Evolutionary conservation across 768 basidiomycete species (phyloP), one percentile per base, ranked within the genome.

Genomic region (Mycena kentingensis): DNA sequence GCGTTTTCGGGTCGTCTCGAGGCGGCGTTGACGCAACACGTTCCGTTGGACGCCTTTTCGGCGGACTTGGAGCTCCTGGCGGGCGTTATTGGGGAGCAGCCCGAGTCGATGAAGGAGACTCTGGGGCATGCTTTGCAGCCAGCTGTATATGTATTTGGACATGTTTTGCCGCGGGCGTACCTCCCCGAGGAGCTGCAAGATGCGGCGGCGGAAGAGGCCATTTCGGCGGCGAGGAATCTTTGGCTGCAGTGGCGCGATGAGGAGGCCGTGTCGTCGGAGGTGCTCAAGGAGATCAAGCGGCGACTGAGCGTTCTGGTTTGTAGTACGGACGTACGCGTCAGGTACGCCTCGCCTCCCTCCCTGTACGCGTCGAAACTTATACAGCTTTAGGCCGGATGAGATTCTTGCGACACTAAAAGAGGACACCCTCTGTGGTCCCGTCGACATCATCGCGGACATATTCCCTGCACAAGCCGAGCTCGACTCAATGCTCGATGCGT

Each of bases 381-480:
- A 22, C 32, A 19, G 48, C 27, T 42, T 3, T 22, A 83, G 82
- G 28, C 78, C 80, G 6, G 77, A 77, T 46, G 68, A 80, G 51
- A 67, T 83, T 12, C 65, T 82, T 7, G 60, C 55, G 21, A 63
- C 76, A 31, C 51, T 79, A 5, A 54, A 68, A 3, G 62, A 67
- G 15, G 65, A 69, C 5, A 67, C 71, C 19, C 69, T 69, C 21
- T 74, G 73, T 3, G 57, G 79, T 21, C 54, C 64, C 4, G 46
- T 79, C 12, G 65, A 80, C 8, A 59, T 79, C 16, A 59, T 83
- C 3, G 47, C 54, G 10, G 83, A 83, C 29, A 68, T 87, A 32
- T 76, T 88, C 57, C 86, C 84, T 0, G 67, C 78, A 6, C 60
- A 65, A 7, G 60, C 66, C 0, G 74, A 75, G 48, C 67, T 87